Percentiles rank a stretch among this genome's conserved stretches.
Conservation (phyloP, 2,329 filamentous ascomycete species). For the Colletotrichum musae region DNA sequence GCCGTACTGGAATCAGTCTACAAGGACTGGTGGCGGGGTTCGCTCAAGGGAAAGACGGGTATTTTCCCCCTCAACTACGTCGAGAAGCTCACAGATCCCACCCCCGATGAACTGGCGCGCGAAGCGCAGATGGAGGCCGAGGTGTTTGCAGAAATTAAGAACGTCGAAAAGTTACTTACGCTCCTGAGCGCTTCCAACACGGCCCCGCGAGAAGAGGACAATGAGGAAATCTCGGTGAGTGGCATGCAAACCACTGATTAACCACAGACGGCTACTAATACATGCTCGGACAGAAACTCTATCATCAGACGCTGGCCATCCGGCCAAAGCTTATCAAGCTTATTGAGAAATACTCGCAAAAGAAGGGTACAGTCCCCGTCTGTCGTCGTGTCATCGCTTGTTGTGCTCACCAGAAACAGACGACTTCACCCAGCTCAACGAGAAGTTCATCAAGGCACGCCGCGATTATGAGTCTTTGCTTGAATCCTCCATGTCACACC, state of each 20-base stretch:
- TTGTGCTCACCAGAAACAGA: conserved; percentile 67
- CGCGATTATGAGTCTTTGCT: conserved; percentile 97
- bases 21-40: conserved; percentile 99
- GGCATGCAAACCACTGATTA: background rate
- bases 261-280: background rate
- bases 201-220: conserved; percentile 87
- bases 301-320: conserved; percentile 94
- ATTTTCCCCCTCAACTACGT: conserved; percentile 99
- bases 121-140: conserved; percentile 95
- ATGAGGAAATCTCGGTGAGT: conserved; percentile 92
- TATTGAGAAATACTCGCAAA: conserved; percentile 99
- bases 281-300: conserved; percentile 70
- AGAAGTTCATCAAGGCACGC: conserved; percentile 99
- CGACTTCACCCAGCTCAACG: conserved; percentile 97
- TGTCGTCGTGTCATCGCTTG: background rate
- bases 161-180: conserved; percentile 81
- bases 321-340: conserved; percentile 97
- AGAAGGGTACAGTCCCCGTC: conserved; percentile 78
- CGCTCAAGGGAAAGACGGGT: conserved; percentile 91
- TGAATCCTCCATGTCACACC: conserved; percentile 96
- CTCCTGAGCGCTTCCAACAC: conserved; percentile 89
- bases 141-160: conserved; percentile 76
- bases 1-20: conserved; percentile 97
- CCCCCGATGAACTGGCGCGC: conserved; percentile 91
- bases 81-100: conserved; percentile 96